Conservation (phyloP, 345 rosid species). For the Citrus maxima region DNA sequence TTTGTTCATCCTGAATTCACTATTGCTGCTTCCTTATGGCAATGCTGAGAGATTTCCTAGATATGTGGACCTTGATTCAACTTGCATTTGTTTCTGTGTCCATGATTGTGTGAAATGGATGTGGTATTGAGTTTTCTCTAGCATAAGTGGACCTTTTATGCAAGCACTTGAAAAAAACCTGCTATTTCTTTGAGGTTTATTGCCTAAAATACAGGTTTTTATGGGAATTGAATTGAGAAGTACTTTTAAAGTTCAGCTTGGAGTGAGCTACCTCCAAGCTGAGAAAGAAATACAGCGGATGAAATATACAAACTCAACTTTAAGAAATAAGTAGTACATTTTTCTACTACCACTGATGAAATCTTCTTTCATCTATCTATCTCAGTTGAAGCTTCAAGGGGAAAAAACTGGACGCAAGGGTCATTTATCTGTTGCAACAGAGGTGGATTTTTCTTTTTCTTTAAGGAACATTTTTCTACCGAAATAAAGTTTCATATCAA, state of each 20-base stretch:
- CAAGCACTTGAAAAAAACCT: background rate
- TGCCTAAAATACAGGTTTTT: background rate
- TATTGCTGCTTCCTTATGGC: background rate
- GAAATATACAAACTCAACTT: background rate
- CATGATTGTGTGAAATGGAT: background rate
- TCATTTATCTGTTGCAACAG: constrained; percentile 89
- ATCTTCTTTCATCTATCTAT: background rate
- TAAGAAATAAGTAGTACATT: background rate
- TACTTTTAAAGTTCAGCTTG: background rate
- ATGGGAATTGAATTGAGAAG: background rate
- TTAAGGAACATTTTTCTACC: background rate
- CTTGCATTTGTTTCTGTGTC: background rate
- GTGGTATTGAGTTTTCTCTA: background rate
- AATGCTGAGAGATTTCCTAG: background rate
- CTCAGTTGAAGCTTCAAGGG: constrained; percentile 85
- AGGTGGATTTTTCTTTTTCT: constrained; percentile 37
- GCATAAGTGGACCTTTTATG: background rate
- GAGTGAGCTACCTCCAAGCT: background rate
- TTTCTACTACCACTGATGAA: background rate
- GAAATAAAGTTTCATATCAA: background rate
- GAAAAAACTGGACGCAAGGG: constrained; percentile 99
- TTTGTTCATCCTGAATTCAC: background rate
- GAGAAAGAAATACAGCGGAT: background rate
- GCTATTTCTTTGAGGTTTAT: background rate
- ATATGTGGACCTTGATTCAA: background rate